Evolutionary conservation across 2,329 filamentous ascomycete genomes (phyloP).

Genomic region (Fusarium foetens): DNA sequence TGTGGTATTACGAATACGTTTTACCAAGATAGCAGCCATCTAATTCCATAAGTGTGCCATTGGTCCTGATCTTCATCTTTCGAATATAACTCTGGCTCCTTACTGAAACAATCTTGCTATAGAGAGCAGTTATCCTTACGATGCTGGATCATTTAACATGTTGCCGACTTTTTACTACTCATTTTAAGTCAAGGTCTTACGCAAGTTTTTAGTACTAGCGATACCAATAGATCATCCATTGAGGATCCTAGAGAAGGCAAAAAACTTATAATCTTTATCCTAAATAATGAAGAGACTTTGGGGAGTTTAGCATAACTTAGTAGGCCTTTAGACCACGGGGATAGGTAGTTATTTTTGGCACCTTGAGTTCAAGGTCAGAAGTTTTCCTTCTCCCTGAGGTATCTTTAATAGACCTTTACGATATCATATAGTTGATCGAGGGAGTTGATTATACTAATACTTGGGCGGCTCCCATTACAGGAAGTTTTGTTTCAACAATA

Average conservation of each 20-base stretch:
- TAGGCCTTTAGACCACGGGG: not conserved
- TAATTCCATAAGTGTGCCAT: too few relatives aligned
- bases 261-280: too few relatives aligned
- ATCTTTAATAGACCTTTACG: not conserved
- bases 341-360: not conserved
- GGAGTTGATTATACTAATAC: not conserved
- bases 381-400: not conserved
- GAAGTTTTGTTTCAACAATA: not conserved
- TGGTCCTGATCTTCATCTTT: not conserved
- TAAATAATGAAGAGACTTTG: not conserved
- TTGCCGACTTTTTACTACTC: not conserved
- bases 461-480: not conserved
- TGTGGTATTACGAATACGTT: not conserved
- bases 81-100: not conserved
- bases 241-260: too few relatives aligned
- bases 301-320: not conserved
- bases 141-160: not conserved
- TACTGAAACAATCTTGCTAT: not conserved
- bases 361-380: not conserved
- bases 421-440: not conserved
- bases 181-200: not conserved
- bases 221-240: not conserved
- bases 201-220: not conserved
- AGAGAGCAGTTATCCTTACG: not conserved
- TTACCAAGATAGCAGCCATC: not conserved